Evolutionary conservation across 225 moss, liverwort and hornwort species (phyloP), one percentile per base, ranked within the genome.

Genomic region (Physcomitrium patens): DNA sequence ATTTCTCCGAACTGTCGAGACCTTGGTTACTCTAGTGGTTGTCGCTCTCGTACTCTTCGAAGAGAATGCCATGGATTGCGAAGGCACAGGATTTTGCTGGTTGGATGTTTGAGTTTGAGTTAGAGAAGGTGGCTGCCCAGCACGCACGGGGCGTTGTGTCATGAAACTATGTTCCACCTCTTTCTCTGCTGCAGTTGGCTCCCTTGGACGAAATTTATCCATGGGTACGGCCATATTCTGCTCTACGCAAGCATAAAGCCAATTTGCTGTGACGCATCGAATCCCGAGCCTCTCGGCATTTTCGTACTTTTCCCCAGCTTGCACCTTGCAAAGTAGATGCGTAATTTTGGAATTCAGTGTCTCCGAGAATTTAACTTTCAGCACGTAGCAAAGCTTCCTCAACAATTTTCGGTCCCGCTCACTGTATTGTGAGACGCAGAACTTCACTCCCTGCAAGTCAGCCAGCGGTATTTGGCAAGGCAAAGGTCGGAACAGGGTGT

Each of bases 251-350:
- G 92, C 86, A 54, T 87, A 90, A 43, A 96, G 77, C 96, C 96
- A 96, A 15, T 91, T 80, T 64, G 86, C 88, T 43, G 88, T 90
- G 17, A 90, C 86, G 72, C 81, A 75, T 51, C 76, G 86, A 62
- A 94, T 80, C 19, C 91, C 91, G 77, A 89, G 88, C 58, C 79
- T 77, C 80, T 86, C 77, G 9, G 96, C 91, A 68, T 84, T 86
- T 68, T 94, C 91, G 8, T 88, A 94, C 77, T 96, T 96, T 44
- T 92, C 92, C 73, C 96, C 96, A 48, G 84, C 92, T 73, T 91
- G 88, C 24, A 89, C 91, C 79, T 83, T 96, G 86, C 94, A 94
- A 63, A 96, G 78, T 62, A 96, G 81, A 81, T 96, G 94, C 28
- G 96, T 92, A 13, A 89, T 78, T 72, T 70, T 89, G 50, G 69